Conservation (phyloP, 371 early-diverging fungal genomes). For the Mucor ambiguus region DNA sequence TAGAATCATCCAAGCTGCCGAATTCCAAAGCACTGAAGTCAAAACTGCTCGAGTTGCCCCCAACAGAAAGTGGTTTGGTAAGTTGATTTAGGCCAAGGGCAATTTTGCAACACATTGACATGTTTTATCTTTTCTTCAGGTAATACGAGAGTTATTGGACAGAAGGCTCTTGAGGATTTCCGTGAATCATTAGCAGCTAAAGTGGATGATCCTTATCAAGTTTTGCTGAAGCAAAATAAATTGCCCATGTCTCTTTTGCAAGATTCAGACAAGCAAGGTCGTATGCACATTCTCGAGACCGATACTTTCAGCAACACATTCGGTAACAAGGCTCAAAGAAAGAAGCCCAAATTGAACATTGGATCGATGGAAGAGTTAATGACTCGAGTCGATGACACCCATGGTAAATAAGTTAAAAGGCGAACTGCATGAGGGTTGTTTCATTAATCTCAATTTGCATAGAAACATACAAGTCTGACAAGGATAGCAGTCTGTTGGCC, state of each 20-base stretch:
- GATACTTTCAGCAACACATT: conserved; percentile 92
- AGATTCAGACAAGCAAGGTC: conserved; percentile 78
- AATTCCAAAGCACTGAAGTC: conserved; percentile 86
- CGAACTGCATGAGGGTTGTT: neutral
- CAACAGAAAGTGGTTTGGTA: conserved; percentile 98
- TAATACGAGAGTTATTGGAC: conserved; percentile 94
- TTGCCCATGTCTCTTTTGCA: conserved; percentile 95
- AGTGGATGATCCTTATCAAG: conserved; percentile 95
- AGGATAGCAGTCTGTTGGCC: conserved; percentile 74
- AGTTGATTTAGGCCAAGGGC: conserved; percentile 14
- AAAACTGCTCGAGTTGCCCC: conserved; percentile 90
- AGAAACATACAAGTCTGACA: conserved; percentile 75
- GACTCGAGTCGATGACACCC: conserved; percentile 61
- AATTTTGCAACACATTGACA: neutral
- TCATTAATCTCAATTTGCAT: neutral
- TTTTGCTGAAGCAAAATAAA: conserved; percentile 94
- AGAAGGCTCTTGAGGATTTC: conserved; percentile 89
- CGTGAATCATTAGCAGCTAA: conserved; percentile 89
- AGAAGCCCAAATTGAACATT: conserved; percentile 83
- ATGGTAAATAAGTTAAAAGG: conserved; percentile 39
- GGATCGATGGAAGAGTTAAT: conserved; percentile 87
- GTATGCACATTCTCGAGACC: conserved; percentile 93
- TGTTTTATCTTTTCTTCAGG: conserved; percentile 38
- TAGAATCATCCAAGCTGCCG: conserved; percentile 93
- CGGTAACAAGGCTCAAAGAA: conserved; percentile 94